These are phyloP conservation scores for Vicia faba DNA, from an alignment of 306 rosid species.

Conservation along the genomic window DNA sequence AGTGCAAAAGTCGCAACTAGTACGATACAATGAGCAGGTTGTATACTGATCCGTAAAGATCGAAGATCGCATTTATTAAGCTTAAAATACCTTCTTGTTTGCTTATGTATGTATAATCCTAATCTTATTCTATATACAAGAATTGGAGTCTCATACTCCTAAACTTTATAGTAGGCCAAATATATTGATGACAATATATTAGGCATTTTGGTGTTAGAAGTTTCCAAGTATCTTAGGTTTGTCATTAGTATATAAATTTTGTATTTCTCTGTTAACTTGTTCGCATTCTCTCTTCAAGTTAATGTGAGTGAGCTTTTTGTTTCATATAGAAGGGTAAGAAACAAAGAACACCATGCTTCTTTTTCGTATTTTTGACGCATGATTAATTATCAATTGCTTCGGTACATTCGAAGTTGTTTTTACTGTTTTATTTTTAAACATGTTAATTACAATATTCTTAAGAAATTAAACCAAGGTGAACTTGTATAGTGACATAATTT, in stretches of 20 bases:
- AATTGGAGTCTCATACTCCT: slow-evolving; percentile 41
- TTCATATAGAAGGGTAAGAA: slow-evolving; percentile 30
- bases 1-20: slow-evolving; percentile 71
- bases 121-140: slow-evolving; percentile 38
- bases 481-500: background rate
- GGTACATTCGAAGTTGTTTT: background rate
- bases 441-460: background rate
- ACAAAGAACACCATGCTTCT: background rate
- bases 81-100: slow-evolving; percentile 39
- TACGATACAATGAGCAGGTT: background rate
- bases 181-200: slow-evolving; percentile 38
- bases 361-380: background rate
- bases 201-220: slow-evolving; percentile 32
- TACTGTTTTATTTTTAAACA: background rate
- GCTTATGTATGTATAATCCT: slow-evolving; percentile 38
- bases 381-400: background rate
- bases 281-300: slow-evolving; percentile 7
- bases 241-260: slow-evolving; percentile 57
- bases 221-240: slow-evolving; percentile 43
- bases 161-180: slow-evolving; percentile 44
- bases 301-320: slow-evolving; percentile 38
- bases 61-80: slow-evolving; percentile 30
- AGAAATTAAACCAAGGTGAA: background rate
- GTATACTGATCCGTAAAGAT: slow-evolving; percentile 37
- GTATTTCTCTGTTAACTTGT: slow-evolving; percentile 43